phyloP scores from a whole-genome alignment of 2,329 filamentous ascomycete species.

The Colletotrichum nymphaeae region DNA sequence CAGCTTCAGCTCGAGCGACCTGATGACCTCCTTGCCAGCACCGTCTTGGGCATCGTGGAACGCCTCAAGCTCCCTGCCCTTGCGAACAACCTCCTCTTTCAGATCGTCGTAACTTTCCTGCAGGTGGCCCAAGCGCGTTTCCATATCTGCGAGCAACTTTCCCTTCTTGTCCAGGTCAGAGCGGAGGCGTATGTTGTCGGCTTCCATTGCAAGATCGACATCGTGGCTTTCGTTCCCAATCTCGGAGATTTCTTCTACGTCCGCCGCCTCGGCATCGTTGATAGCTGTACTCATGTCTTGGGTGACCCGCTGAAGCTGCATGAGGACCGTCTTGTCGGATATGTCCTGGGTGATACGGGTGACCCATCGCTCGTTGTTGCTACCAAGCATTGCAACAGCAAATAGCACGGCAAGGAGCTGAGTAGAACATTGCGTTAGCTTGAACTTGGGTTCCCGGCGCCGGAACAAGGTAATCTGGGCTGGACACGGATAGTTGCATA shows the following conservation, averaged over 20 bases:
- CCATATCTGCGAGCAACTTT: slow-evolving; percentile 69
- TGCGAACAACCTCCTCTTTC: slow-evolving; percentile 70
- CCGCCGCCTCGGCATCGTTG: slow-evolving; percentile 47
- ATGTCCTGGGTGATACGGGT: slow-evolving; percentile 47
- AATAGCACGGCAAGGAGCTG: slow-evolving; percentile 73
- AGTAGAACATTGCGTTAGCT: slow-evolving; percentile 46
- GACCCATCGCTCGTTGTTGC: slow-evolving; percentile 66
- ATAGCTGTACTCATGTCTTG: slow-evolving; percentile 53
- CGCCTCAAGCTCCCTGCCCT: slow-evolving; percentile 64
- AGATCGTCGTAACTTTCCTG: slow-evolving; percentile 74
- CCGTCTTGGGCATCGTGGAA: slow-evolving; percentile 63
- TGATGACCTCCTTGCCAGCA: slow-evolving; percentile 63
- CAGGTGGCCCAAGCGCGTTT: slow-evolving; percentile 69
- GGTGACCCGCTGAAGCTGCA: slow-evolving; percentile 58
- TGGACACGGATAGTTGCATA: slow-evolving; percentile 42
- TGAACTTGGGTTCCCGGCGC: not conserved
- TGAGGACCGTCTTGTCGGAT: slow-evolving; percentile 53
- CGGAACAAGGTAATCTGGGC: not conserved
- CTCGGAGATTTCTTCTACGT: slow-evolving; percentile 48
- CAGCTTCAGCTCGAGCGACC: slow-evolving; percentile 66
- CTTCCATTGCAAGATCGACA: slow-evolving; percentile 67
- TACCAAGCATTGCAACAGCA: slow-evolving; percentile 69
- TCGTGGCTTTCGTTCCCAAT: slow-evolving; percentile 59
- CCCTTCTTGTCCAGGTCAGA: slow-evolving; percentile 64
- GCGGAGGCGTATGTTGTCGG: slow-evolving; percentile 62